These are phyloP conservation scores for Pholiota molesta DNA, from an alignment of 768 basidiomycete species.

Conservation along the genomic window DNA sequence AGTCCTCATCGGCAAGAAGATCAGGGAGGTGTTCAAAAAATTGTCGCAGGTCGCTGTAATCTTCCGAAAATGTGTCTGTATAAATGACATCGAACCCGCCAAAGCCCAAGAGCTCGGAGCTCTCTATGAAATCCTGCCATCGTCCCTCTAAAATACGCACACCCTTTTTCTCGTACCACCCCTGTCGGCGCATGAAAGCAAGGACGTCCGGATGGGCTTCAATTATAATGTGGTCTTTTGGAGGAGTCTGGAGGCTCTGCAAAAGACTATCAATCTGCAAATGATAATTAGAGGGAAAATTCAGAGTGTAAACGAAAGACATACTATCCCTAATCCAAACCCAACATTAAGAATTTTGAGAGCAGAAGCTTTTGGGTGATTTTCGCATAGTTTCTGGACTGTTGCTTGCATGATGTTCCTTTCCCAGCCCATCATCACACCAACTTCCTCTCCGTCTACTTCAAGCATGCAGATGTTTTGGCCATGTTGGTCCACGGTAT, in stretches of 20 bases:
- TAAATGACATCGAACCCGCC: constrained; percentile 89
- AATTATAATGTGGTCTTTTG: constrained; percentile 82
- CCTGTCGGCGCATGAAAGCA: constrained; percentile 69
- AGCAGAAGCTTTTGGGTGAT: constrained; percentile 48
- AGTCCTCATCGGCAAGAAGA: constrained; percentile 71
- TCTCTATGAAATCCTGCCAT: constrained; percentile 88
- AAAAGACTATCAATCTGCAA: constrained; percentile 84
- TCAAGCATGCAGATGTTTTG: constrained; percentile 82
- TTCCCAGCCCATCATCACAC: constrained; percentile 99
- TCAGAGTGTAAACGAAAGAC: constrained; percentile 26
- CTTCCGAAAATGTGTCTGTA: constrained; percentile 92
- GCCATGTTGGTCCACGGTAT: constrained; percentile 66
- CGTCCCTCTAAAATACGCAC: constrained; percentile 86
- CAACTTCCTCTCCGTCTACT: constrained; percentile 75
- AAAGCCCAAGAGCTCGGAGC: constrained; percentile 55
- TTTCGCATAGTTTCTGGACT: constrained; percentile 61
- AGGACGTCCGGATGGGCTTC: constrained; percentile 95
- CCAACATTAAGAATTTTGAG: constrained; percentile 87
- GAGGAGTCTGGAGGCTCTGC: constrained; percentile 61
- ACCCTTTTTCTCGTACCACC: constrained; percentile 79
- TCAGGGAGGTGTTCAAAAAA: constrained; percentile 86
- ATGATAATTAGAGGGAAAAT: neutral
- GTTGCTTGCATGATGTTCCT: constrained; percentile 83
- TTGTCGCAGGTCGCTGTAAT: constrained; percentile 74
- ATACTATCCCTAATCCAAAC: constrained; percentile 90